Conservation (phyloP, 2,329 filamentous ascomycete species). For the Penicillium sp. region DNA sequence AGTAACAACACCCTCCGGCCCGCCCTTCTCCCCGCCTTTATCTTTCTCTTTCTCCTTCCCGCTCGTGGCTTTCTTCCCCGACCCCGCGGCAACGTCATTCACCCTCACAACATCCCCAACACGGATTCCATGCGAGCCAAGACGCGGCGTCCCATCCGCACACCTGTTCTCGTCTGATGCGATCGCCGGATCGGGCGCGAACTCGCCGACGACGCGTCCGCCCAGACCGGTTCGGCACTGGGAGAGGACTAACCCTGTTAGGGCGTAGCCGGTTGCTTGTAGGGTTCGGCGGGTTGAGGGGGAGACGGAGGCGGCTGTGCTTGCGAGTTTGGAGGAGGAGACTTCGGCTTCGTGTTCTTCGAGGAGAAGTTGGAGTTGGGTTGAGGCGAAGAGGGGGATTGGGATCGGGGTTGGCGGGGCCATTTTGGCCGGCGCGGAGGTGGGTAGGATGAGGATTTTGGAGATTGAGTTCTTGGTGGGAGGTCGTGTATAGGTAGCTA, state of each 20-base stretch:
- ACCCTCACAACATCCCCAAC: constrained; percentile 51
- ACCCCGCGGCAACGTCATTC: constrained; percentile 34
- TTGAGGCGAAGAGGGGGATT: constrained; percentile 44
- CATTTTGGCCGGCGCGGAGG: constrained; percentile 2
- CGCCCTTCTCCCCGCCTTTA: constrained; percentile 32
- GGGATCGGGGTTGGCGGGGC: constrained; percentile 27
- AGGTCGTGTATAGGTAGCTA: neutral
- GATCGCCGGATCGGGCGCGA: constrained; percentile 69
- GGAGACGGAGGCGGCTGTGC: constrained; percentile 41
- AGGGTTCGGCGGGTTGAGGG: constrained; percentile 45
- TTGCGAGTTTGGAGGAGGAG: constrained; percentile 44
- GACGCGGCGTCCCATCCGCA: constrained; percentile 41
- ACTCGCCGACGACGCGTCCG: constrained; percentile 84
- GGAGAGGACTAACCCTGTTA: constrained; percentile 59
- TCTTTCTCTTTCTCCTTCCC: constrained; percentile 38
- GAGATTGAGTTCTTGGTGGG: neutral
- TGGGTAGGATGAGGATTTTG: neutral
- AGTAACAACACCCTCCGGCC: constrained; percentile 49
- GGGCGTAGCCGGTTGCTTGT: constrained; percentile 42
- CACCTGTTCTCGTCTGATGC: constrained; percentile 44
- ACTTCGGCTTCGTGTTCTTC: constrained; percentile 48
- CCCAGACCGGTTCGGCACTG: constrained; percentile 85
- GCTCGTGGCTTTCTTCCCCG: constrained; percentile 22
- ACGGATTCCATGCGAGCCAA: constrained; percentile 49
- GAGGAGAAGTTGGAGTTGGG: constrained; percentile 44